Percentiles rank a stretch among this genome's conserved stretches.
Conservation (phyloP, 805 yeast genomes). For the Lachancea nothofagi region DNA sequence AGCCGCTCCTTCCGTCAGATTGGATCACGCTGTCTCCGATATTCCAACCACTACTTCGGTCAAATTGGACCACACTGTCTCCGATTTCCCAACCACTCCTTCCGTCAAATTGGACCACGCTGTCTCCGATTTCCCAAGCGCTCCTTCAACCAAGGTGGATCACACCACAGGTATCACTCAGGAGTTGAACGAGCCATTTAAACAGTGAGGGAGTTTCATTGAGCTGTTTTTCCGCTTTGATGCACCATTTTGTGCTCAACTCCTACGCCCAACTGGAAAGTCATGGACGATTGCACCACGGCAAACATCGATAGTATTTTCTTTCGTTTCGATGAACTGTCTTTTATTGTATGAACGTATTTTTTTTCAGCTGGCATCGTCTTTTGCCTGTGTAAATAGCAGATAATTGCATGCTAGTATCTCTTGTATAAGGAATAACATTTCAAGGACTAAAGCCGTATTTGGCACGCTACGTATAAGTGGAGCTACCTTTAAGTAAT, state of each 20-base stretch:
- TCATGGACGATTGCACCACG: slow-evolving; percentile 1
- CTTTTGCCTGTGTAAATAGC: background rate
- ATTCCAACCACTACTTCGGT: slow-evolving; percentile 36
- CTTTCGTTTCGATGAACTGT: background rate
- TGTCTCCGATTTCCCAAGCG: slow-evolving; percentile 8
- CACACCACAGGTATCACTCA: slow-evolving; percentile 5
- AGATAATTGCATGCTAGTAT: background rate
- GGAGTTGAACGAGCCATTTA: slow-evolving; percentile 1
- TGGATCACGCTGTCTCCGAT: slow-evolving; percentile 7
- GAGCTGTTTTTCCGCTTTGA: background rate
- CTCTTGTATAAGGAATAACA: background rate
- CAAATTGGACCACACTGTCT: slow-evolving; percentile 7
- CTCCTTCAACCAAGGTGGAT: slow-evolving; percentile 33
- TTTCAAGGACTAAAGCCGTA: no score
- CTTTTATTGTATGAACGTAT: background rate
- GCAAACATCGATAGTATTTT: no score
- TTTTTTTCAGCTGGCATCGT: background rate
- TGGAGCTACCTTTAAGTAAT: no score
- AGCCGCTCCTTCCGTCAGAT: slow-evolving; percentile 31
- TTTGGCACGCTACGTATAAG: no score
- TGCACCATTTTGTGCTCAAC: background rate
- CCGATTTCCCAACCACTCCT: slow-evolving; percentile 38
- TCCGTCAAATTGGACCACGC: slow-evolving; percentile 18
- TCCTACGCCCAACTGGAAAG: background rate
- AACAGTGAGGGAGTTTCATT: no score